These are phyloP conservation scores for Grammothele lineata DNA, from an alignment of 768 basidiomycete species.

Conservation along the genomic window DNA sequence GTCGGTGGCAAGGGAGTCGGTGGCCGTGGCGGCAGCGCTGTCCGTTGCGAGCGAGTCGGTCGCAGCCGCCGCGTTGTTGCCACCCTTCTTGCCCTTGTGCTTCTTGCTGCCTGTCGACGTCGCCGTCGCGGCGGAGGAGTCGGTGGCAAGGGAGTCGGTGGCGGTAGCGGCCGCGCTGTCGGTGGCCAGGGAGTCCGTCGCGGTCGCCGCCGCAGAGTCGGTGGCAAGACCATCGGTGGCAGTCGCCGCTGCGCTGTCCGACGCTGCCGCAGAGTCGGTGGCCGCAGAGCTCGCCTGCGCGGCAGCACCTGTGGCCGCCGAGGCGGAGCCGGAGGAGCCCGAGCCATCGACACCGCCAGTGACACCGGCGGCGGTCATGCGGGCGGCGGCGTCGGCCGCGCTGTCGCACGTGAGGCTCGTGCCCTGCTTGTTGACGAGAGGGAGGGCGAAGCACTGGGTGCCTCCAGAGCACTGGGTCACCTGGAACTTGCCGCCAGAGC, in stretches of 20 bases:
- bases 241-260: slow-evolving; percentile 1
- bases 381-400: slow-evolving; percentile 27
- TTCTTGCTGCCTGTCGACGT: too few species aligned
- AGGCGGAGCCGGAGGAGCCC: not conserved
- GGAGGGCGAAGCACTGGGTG: slow-evolving; percentile 35
- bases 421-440: slow-evolving; percentile 36
- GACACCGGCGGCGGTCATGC: slow-evolving; percentile 34
- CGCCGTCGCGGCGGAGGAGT: not conserved
- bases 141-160: slow-evolving; percentile 1
- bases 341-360: slow-evolving; percentile 19
- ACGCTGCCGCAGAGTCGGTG: slow-evolving; percentile 3
- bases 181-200: not conserved
- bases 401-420: slow-evolving; percentile 36
- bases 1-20: not conserved
- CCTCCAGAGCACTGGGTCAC: slow-evolving; percentile 29
- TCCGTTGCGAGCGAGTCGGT: not conserved
- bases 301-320: not conserved
- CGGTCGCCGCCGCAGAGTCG: not conserved
- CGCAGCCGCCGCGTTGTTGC: slow-evolving; percentile 2
- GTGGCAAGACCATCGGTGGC: not conserved
- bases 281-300: not conserved
- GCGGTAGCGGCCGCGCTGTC: not conserved
- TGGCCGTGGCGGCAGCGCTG: not conserved
- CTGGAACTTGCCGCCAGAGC: slow-evolving; percentile 31
- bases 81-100: too few species aligned